These are phyloP conservation scores for Phaeotremella skinneri DNA, from an alignment of 768 basidiomycete genomes.

Conservation along the genomic window DNA sequence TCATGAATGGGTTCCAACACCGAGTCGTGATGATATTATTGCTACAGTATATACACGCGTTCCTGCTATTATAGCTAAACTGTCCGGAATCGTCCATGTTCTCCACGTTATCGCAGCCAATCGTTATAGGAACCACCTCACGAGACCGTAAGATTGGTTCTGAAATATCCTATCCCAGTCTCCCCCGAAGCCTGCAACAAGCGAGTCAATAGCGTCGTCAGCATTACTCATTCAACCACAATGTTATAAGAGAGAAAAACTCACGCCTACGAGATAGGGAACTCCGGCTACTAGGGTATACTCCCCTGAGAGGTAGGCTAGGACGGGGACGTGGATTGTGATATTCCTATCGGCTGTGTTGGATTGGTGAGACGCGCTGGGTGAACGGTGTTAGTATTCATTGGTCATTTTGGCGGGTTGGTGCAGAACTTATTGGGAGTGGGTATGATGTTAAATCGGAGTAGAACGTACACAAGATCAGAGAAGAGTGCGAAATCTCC, in stretches of 20 bases:
- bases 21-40: too few relatives aligned
- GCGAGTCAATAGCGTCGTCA: neutral
- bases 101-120: too few relatives aligned
- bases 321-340: conserved; percentile 9
- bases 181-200: conserved; percentile 12
- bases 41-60: too few relatives aligned
- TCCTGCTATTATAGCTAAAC: too few relatives aligned
- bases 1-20: too few relatives aligned
- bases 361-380: neutral
- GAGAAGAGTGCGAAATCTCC: conserved; percentile 9
- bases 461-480: conserved; percentile 16
- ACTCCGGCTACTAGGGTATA: conserved; percentile 15
- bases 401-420: neutral
- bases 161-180: conserved; percentile 23
- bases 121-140: too few relatives aligned
- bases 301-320: neutral
- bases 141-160: too few relatives aligned
- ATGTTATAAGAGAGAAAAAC: conserved; percentile 5
- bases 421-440: neutral
- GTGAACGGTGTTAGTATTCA: neutral
- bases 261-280: conserved; percentile 22
- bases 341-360: conserved; percentile 8
- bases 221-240: neutral
- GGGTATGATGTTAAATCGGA: neutral
- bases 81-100: too few relatives aligned